phyloP scores from a whole-genome alignment of 108 stramenopile species.

The Nitzschia palea region DNA sequence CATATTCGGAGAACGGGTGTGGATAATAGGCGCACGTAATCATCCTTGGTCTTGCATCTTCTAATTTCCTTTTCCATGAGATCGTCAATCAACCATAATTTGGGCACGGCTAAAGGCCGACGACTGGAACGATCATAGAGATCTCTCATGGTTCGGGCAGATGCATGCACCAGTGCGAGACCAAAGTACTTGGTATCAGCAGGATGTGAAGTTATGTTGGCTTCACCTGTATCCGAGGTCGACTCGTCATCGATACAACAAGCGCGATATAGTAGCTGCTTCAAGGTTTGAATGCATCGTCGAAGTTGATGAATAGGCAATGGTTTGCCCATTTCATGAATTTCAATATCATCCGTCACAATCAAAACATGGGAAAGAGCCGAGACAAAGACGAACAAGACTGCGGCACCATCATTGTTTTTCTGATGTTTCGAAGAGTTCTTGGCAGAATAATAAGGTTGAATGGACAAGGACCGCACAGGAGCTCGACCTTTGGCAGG shows the following conservation, averaged over 20 bases:
- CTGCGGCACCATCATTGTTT: slow-evolving; percentile 48
- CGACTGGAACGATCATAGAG: slow-evolving; percentile 84
- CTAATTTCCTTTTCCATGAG: slow-evolving; percentile 67
- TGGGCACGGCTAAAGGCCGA: slow-evolving; percentile 75
- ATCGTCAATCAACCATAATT: slow-evolving; percentile 80
- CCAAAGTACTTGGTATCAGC: slow-evolving; percentile 66
- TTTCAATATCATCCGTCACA: slow-evolving; percentile 87
- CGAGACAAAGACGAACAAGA: slow-evolving; percentile 66
- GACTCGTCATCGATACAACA: slow-evolving; percentile 61
- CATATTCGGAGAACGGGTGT: slow-evolving; percentile 75
- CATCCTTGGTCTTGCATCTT: slow-evolving; percentile 60
- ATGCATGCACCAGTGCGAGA: slow-evolving; percentile 57
- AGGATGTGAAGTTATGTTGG: background rate
- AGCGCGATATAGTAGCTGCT: slow-evolving; percentile 74
- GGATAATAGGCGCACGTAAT: slow-evolving; percentile 55
- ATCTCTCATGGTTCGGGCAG: slow-evolving; percentile 69
- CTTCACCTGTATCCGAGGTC: background rate
- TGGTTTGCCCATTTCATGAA: slow-evolving; percentile 82
- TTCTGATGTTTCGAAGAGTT: background rate
- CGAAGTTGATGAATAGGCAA: slow-evolving; percentile 81
- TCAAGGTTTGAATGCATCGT: slow-evolving; percentile 70
- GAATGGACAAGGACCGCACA: slow-evolving; percentile 18
- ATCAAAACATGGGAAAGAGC: slow-evolving; percentile 77
- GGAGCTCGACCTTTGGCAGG: slow-evolving; percentile 35
- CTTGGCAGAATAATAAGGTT: slow-evolving; percentile 8